A percentile compares a stretch with the other conserved stretches of the same genome.
Conservation (phyloP, 768 basidiomycete species). For the Postia placenta region DNA sequence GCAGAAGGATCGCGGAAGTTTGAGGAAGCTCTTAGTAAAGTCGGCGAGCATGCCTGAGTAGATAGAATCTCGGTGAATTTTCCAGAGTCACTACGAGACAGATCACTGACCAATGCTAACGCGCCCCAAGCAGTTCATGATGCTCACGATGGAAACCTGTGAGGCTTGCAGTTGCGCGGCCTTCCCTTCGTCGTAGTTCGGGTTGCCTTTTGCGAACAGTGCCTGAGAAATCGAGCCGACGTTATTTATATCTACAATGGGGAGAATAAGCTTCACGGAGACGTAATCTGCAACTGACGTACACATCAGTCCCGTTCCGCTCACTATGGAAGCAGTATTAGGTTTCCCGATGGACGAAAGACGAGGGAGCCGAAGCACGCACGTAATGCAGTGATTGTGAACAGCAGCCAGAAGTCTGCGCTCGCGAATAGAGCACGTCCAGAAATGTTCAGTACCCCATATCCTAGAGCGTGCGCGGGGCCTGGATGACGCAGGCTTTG, state of each 20-base stretch:
- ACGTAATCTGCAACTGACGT: slow-evolving; percentile 16
- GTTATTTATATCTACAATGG: slow-evolving; percentile 68
- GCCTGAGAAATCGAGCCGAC: slow-evolving; percentile 75
- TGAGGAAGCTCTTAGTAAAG: slow-evolving; percentile 47
- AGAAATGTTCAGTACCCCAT: slow-evolving; percentile 38
- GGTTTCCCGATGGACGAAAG: not conserved
- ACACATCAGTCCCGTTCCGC: slow-evolving; percentile 78
- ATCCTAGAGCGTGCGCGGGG: not conserved
- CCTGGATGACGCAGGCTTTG: slow-evolving; percentile 6
- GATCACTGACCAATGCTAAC: slow-evolving; percentile 57
- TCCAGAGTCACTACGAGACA: not conserved
- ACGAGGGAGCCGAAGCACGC: slow-evolving; percentile 21
- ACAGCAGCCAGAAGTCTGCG: slow-evolving; percentile 61
- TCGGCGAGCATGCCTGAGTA: slow-evolving; percentile 63
- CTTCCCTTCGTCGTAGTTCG: slow-evolving; percentile 58
- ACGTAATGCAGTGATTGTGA: slow-evolving; percentile 51
- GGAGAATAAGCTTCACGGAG: slow-evolving; percentile 3
- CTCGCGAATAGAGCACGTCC: slow-evolving; percentile 46
- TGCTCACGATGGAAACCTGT: slow-evolving; percentile 78
- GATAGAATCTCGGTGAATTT: not conserved
- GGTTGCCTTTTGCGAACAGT: slow-evolving; percentile 53
- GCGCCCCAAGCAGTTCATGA: slow-evolving; percentile 78
- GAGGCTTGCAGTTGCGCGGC: slow-evolving; percentile 73
- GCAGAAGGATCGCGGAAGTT: slow-evolving; percentile 61
- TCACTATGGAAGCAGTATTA: slow-evolving; percentile 34